A percentile compares a stretch with the other conserved stretches of the same genome.
These are phyloP conservation scores for Silene uniflora DNA, from an alignment of 148 eudicot species.

Conservation along the genomic window DNA sequence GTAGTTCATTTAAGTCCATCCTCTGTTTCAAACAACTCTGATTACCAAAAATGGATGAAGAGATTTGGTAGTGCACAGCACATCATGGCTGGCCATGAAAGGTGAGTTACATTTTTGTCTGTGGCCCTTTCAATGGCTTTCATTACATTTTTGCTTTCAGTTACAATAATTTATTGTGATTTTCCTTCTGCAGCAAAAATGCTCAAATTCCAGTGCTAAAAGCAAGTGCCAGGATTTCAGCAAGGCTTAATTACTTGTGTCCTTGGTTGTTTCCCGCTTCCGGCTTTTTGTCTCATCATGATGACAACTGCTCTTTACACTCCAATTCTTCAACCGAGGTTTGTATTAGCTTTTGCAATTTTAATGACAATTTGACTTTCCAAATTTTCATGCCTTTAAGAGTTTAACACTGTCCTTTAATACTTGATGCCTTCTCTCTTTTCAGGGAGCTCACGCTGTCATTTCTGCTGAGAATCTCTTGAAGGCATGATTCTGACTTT, in stretches of 20 bases:
- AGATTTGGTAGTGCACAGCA: conserved; percentile 76
- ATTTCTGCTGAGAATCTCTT: conserved; percentile 80
- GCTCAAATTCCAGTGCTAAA: conserved; percentile 69
- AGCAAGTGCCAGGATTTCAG: conserved; percentile 77
- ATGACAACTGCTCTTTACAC: conserved; percentile 16
- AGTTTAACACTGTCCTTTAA: background rate
- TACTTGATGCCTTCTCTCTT: conserved; percentile 18
- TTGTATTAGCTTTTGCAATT: conserved; percentile 15
- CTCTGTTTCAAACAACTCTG: conserved; percentile 39
- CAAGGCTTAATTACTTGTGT: conserved; percentile 74
- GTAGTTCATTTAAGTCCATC: conserved; percentile 77
- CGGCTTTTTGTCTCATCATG: conserved; percentile 66
- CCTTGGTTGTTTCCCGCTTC: conserved; percentile 87
- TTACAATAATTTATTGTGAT: background rate
- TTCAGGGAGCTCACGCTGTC: conserved; percentile 44
- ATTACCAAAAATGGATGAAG: conserved; percentile 73
- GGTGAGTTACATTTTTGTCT: conserved; percentile 35
- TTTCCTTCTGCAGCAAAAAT: conserved; percentile 53
- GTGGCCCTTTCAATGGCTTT: background rate
- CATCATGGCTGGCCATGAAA: conserved; percentile 88
- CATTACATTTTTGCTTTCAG: background rate
- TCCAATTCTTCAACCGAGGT: conserved; percentile 41
- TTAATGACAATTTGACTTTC: background rate
- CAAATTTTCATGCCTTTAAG: conserved; percentile 3
- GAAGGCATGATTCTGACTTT: conserved; percentile 47